Conservation (phyloP, 495 filamentous ascomycete species). For the Oidiodendron maius region DNA sequence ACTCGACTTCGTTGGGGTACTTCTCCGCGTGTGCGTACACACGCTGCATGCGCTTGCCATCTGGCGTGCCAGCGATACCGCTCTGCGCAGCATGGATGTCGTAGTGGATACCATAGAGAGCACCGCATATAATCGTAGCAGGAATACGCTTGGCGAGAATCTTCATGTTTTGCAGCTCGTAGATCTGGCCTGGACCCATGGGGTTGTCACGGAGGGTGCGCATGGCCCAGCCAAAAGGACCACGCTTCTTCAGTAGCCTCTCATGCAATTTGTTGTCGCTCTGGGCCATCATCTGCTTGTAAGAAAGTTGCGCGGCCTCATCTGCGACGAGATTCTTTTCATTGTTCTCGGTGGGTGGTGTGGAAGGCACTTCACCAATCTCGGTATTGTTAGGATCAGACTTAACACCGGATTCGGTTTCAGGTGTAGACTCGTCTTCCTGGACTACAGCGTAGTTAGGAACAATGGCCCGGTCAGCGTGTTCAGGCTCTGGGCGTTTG, state of each 20-base stretch:
- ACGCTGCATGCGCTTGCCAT: slow-evolving; percentile 56
- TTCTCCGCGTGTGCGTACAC: no score
- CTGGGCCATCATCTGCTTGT: slow-evolving; percentile 49
- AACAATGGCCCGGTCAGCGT: slow-evolving; percentile 19
- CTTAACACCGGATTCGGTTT: slow-evolving; percentile 42
- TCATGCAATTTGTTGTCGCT: slow-evolving; percentile 44
- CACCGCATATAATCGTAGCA: slow-evolving; percentile 46
- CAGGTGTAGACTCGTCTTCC: slow-evolving; percentile 7
- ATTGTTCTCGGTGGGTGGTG: slow-evolving; percentile 16
- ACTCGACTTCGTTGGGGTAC: slow-evolving; percentile 74
- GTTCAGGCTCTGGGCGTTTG: slow-evolving; percentile 42
- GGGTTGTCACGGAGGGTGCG: slow-evolving; percentile 62
- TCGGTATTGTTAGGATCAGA: slow-evolving; percentile 9
- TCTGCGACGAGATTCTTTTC: slow-evolving; percentile 39
- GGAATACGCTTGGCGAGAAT: slow-evolving; percentile 53
- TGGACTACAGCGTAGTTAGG: slow-evolving; percentile 20
- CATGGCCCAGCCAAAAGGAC: slow-evolving; percentile 68
- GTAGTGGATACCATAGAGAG: slow-evolving; percentile 64
- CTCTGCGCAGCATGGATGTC: slow-evolving; percentile 66
- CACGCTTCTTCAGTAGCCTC: slow-evolving; percentile 47
- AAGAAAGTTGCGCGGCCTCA: slow-evolving; percentile 40
- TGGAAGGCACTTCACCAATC: slow-evolving; percentile 12
- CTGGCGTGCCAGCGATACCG: slow-evolving; percentile 57
- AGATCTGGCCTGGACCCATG: slow-evolving; percentile 59
- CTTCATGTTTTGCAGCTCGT: slow-evolving; percentile 61